Evolutionary conservation across 441 rosid species (phyloP).

Genomic region (Metrosideros polymorpha): DNA sequence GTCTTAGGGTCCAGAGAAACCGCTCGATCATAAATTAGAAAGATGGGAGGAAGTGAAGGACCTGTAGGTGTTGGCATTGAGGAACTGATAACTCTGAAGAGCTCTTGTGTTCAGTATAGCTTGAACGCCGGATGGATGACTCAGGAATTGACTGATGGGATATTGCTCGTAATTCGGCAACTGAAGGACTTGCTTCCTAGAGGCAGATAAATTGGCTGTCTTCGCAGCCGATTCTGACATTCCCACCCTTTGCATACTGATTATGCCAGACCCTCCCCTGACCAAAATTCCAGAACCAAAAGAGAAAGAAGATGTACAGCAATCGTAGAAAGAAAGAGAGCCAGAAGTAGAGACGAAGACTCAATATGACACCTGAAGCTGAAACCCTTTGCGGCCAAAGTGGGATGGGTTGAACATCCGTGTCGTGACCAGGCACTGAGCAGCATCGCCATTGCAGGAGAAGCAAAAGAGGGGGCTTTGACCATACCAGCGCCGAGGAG

Average conservation of each 20-base stretch:
- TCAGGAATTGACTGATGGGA: conserved; percentile 46
- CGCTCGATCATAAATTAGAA: background rate
- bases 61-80: conserved; percentile 45
- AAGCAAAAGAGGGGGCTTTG: background rate
- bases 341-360: background rate
- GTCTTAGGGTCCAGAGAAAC: background rate
- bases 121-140: conserved; percentile 57
- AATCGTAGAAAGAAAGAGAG: background rate
- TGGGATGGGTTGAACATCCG: background rate
- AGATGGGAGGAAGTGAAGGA: background rate
- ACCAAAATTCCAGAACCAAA: background rate
- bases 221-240: conserved; percentile 19
- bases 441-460: background rate
- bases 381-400: background rate
- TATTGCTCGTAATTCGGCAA: conserved; percentile 30
- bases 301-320: background rate
- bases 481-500: background rate
- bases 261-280: conserved; percentile 28
- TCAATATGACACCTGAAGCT: background rate
- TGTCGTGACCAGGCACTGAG: background rate
- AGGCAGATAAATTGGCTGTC: conserved; percentile 59
- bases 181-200: conserved; percentile 43
- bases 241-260: conserved; percentile 1
- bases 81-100: conserved; percentile 36
- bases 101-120: conserved; percentile 56